These are phyloP conservation scores for Citrus australasica DNA, from an alignment of 345 rosid species.

Conservation along the genomic window DNA sequence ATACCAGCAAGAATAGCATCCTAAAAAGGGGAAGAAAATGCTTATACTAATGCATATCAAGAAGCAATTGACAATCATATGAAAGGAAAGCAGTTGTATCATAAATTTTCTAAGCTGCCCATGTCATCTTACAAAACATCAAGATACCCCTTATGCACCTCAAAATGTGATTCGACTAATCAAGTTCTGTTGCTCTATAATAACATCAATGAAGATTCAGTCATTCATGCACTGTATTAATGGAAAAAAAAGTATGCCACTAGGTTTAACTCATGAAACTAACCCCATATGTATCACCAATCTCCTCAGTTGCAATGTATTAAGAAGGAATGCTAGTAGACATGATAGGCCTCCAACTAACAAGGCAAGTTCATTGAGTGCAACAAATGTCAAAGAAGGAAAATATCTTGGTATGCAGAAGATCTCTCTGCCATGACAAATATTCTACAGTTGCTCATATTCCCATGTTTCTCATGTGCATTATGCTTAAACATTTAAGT, in stretches of 20 bases:
- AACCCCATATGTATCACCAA: background rate
- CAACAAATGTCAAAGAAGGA: background rate
- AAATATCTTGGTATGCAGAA: background rate
- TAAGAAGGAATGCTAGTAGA: background rate
- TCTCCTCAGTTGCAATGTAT: background rate
- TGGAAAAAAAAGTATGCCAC: background rate
- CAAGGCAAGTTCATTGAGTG: background rate
- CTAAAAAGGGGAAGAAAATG: slow-evolving; percentile 24
- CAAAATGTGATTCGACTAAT: background rate
- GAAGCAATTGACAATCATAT: background rate
- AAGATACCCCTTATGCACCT: background rate
- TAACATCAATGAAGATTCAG: background rate
- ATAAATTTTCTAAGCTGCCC: background rate
- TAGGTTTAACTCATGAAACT: background rate
- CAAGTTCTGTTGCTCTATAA: background rate
- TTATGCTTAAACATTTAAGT: background rate
- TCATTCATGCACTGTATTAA: background rate
- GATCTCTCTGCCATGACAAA: background rate
- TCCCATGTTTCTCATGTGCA: background rate
- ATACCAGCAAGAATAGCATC: slow-evolving; percentile 87
- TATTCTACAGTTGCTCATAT: background rate
- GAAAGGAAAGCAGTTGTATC: background rate
- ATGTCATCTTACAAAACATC: background rate
- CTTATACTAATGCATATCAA: background rate
- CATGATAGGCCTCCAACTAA: background rate